Base-by-base conservation (phyloP, 495 filamentous ascomycete species). In the Xylaria grammica region DNA sequence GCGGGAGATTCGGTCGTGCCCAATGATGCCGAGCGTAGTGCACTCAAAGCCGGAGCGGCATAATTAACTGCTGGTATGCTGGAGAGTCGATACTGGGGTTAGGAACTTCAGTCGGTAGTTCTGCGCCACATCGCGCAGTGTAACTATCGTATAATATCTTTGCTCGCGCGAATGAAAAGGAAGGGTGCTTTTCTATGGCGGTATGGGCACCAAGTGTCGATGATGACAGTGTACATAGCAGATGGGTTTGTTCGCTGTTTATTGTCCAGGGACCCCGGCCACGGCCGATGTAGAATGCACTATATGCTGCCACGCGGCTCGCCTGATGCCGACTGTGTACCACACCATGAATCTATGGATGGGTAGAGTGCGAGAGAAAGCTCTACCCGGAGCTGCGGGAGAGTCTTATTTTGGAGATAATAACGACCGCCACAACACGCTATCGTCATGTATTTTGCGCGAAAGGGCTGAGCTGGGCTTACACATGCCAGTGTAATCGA, bases 401-500 rank as follows among this genome's bases (percentile, higher is more conserved):
- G 8, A 30, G 51, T 53, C 20, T 17, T 56, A 56, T n/a, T 56
- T 30, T 40, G 2, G 53, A 19, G 53, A 56, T 40, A 34, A 27
- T 22, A 34, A 34, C 32, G 15, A 30, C 34, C 9, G 15, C 20
- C 17, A 27, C 19, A 9, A 17, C 10, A 32, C 22, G 34, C 32
- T 40, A 40, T 55, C 20, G n/a, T n/a, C n/a, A n/a, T 3, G 17
- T 6, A 7, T 29, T 27, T 26, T 42, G 20, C 13, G 11, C 26
- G 22, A 27, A 40, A 27, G 32, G 53, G 53, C 53, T 56, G 32
- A 56, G 29, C 7, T n/a, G 9, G 53, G 22, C 6, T 4, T 30
- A 24, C 51, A 54, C 51, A 54, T 56, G 53, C 32, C 53, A 55
- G 52, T n/a, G 22, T 19, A 0, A 26, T 26, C 32, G 52, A 30